phyloP scores from a whole-genome alignment of 257 asterid species.

The Vinca minor region DNA sequence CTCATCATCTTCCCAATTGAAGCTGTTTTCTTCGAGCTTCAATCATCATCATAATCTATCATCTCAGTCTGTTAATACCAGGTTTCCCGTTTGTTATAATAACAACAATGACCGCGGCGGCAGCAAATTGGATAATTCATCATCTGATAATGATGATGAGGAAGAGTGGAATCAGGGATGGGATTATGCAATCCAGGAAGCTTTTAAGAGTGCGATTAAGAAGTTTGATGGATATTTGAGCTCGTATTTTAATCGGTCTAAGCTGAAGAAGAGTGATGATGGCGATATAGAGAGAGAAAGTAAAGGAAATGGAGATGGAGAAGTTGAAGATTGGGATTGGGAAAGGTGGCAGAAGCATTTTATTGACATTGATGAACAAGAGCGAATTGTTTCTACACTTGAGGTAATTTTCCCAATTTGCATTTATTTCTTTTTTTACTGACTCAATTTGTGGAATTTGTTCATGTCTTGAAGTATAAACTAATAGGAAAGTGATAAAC shows the following conservation, averaged over 20 bases:
- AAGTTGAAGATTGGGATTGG: constrained; percentile 79
- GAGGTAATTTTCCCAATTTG: constrained; percentile 35
- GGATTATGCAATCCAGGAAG: constrained; percentile 59
- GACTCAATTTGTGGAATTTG: not conserved
- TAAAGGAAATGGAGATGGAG: constrained; percentile 19
- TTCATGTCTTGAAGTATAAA: not conserved
- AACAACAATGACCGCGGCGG: constrained; percentile 22
- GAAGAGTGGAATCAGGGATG: constrained; percentile 39
- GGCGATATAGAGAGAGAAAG: constrained; percentile 11
- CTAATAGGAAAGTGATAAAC: not conserved
- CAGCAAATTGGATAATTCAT: constrained; percentile 30
- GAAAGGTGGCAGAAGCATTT: constrained; percentile 87
- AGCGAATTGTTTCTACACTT: constrained; percentile 55
- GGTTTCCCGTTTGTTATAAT: constrained; percentile 50
- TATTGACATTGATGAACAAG: constrained; percentile 72
- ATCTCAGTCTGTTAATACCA: constrained; percentile 25
- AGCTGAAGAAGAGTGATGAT: constrained; percentile 26
- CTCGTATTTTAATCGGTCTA: constrained; percentile 34
- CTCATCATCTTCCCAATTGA: constrained; percentile 29
- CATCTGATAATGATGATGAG: too few relatives aligned
- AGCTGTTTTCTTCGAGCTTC: constrained; percentile 26
- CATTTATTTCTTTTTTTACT: not conserved
- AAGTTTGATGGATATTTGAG: constrained; percentile 39
- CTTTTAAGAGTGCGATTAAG: constrained; percentile 46
- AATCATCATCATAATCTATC: constrained; percentile 8